Base-by-base conservation (phyloP, 2,329 filamentous ascomycete genomes). In the Colletotrichum gloeosporioides region DNA sequence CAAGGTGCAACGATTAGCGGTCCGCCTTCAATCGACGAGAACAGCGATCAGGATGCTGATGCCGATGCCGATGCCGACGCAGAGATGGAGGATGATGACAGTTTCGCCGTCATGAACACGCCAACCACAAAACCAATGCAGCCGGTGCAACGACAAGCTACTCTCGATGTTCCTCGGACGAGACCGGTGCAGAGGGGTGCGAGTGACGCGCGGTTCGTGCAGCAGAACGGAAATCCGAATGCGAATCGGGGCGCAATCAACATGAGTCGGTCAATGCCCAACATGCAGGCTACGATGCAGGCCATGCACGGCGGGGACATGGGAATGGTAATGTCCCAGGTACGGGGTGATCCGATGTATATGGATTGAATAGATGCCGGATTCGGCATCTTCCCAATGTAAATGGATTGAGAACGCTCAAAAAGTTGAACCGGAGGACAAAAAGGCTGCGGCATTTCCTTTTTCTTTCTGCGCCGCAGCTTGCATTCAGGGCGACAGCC, bases 71-170 rank as follows among this genome's bases (percentile, higher is more conserved):
- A 88, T 44, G 86, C 87, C 29, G 79, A 81, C 32, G 78, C 70
- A 10, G 88, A 89, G 73, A 92, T 92, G 90, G 90, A 92, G 62
- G 90, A 92, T 49, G 90, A 90, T 68, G 90, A 91, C 62, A 87
- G 86, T 69, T 91, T 90, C 76, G 86, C 88, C 9, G 88, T 90
- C 69, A 88, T 91, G 80, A 85, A 84, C 67, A 81, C 86, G 4
- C 86, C 86, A 31, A 81, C 85, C 6, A 78, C 83, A 8, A 87
- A 88, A 74, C 78, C 80, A 22, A 78, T 78, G 59, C 82, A 84
- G 25, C 81, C 84, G 18, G 81, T 87, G 72, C 86, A 86, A 71
- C 83, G 85, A 59, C 86, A 87, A 39, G 80, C 83, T 13, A 83
- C 85, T 6, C 84, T 90, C 15, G 87, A 89, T 18, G 86, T 89